phyloP scores from a whole-genome alignment of 495 filamentous ascomycete species.

The Penicillium ucsense region DNA sequence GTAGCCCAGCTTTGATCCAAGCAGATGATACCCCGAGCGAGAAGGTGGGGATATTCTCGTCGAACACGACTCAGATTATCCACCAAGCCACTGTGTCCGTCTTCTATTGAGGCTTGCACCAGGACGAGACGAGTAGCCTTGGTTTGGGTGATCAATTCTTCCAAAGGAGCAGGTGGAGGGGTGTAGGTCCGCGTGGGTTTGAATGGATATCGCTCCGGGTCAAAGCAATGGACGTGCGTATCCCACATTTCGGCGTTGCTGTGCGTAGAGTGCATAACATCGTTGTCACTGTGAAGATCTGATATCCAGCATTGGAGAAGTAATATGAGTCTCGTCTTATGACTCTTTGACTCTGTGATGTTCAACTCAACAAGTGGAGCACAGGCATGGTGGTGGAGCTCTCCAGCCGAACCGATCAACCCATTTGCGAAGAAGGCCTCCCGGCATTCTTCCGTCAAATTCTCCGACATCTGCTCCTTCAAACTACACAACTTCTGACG shows the following conservation, averaged over 20 bases:
- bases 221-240: conserved; percentile 13
- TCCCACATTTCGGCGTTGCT: conserved; percentile 5
- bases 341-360: too few species aligned
- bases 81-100: conserved; percentile 6
- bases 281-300: background rate
- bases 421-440: background rate
- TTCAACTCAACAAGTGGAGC: background rate
- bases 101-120: conserved; percentile 15
- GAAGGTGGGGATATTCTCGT: conserved; percentile 5
- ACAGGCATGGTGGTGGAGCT: background rate
- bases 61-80: conserved; percentile 9
- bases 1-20: conserved; percentile 6
- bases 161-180: conserved; percentile 9
- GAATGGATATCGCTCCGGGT: conserved; percentile 11
- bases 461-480: background rate
- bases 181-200: conserved; percentile 13
- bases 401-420: background rate
- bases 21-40: conserved; percentile 10
- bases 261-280: background rate
- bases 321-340: background rate
- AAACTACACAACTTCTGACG: background rate
- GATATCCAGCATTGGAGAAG: background rate
- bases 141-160: background rate
- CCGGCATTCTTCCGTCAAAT: background rate
- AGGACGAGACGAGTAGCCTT: conserved; percentile 3